phyloP scores from a whole-genome alignment of 2,329 filamentous ascomycete genomes.

The Colletotrichum sp. region DNA sequence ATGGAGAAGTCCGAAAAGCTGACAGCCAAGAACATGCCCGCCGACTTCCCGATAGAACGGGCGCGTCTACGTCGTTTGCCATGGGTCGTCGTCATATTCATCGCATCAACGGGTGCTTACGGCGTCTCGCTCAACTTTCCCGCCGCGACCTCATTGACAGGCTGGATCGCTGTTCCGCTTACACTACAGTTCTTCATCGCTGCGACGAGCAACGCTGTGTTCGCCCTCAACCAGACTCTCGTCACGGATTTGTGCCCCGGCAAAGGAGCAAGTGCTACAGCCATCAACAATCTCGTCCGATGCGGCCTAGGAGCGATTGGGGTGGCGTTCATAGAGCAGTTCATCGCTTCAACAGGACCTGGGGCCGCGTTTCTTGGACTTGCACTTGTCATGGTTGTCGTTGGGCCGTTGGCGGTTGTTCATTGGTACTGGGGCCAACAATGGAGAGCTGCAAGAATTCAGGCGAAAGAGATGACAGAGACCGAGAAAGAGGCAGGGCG shows the following conservation, averaged over 20 bases:
- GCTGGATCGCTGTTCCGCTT: slow-evolving; percentile 31
- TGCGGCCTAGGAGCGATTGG: slow-evolving; percentile 4
- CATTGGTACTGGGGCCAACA: slow-evolving; percentile 17
- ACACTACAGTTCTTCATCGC: slow-evolving; percentile 38
- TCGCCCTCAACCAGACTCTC: slow-evolving; percentile 37
- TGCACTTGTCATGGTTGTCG: neutral
- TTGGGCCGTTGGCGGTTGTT: neutral
- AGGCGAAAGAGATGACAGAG: neutral
- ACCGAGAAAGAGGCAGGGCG: neutral
- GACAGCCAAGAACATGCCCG: slow-evolving; percentile 28
- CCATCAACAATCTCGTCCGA: slow-evolving; percentile 34
- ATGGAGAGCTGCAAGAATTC: slow-evolving; percentile 2
- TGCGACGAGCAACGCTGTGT: slow-evolving; percentile 38
- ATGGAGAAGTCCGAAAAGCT: slow-evolving; percentile 26
- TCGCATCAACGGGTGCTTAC: slow-evolving; percentile 40
- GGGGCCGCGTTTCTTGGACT: neutral
- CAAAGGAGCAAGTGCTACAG: slow-evolving; percentile 33
- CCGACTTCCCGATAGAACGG: slow-evolving; percentile 47
- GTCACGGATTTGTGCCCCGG: slow-evolving; percentile 36
- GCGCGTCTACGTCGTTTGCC: slow-evolving; percentile 43
- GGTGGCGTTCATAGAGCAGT: neutral
- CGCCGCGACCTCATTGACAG: slow-evolving; percentile 10
- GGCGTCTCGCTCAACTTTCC: slow-evolving; percentile 32
- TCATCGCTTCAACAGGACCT: neutral
- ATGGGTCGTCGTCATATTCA: slow-evolving; percentile 34